Conservation (phyloP, 176 grass and related monocot species). For the Oryza nivara region DNA sequence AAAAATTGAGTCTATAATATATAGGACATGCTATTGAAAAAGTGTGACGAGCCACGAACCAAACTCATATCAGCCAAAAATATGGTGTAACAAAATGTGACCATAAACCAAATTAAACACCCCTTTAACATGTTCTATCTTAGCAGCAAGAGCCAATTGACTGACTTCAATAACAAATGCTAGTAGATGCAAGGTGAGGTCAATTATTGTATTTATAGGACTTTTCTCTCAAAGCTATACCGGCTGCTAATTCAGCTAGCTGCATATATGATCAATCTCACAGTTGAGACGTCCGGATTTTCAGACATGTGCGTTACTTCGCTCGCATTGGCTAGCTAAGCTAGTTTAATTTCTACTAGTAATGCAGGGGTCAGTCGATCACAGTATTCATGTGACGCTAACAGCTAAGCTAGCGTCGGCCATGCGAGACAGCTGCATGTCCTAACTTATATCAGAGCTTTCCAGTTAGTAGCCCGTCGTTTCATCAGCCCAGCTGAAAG, state of each 20-base stretch:
- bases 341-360: background rate
- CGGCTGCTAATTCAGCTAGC: background rate
- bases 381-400: background rate
- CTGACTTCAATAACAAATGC: too few relatives aligned
- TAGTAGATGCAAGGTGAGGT: too few relatives aligned
- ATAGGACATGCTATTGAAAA: too few relatives aligned
- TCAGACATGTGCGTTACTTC: background rate
- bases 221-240: too few relatives aligned
- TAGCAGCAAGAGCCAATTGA: too few relatives aligned
- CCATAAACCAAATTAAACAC: too few relatives aligned
- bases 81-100: too few relatives aligned
- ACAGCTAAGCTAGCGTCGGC: background rate
- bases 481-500: background rate
- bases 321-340: background rate
- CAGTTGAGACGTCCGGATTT: background rate
- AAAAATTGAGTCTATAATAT: too few relatives aligned
- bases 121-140: too few relatives aligned
- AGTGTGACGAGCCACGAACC: too few relatives aligned
- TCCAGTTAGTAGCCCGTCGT: too few relatives aligned
- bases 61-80: too few relatives aligned
- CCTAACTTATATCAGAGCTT: background rate
- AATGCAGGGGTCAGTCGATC: background rate
- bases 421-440: background rate
- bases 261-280: background rate
- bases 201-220: background rate